A percentile compares a stretch with the other conserved stretches of the same genome.
phyloP scores from a whole-genome alignment of 2,329 filamentous ascomycete genomes.

The Magnaporthales sp. region DNA sequence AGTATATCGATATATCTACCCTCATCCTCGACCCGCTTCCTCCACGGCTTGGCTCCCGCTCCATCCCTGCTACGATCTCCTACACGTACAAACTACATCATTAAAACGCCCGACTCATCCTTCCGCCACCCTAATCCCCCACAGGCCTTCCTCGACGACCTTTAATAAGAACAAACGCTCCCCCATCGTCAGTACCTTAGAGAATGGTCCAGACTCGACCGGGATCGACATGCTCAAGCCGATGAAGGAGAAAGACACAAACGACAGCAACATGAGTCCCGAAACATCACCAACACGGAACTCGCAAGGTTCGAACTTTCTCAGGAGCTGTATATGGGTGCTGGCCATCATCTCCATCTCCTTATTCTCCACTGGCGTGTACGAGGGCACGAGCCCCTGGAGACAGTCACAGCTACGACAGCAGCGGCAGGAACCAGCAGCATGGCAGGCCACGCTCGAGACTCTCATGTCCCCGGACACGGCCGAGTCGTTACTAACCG shows the following conservation, averaged over 20 bases:
- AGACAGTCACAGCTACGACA: background rate
- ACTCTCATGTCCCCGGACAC: constrained; percentile 1
- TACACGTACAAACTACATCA: background rate
- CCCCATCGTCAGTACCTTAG: background rate
- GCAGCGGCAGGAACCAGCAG: background rate
- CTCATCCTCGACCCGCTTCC: background rate
- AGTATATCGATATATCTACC: background rate
- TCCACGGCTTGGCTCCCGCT: background rate
- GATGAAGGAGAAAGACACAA: background rate
- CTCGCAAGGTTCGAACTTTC: background rate
- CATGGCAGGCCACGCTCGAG: constrained; percentile 1
- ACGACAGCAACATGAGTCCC: background rate
- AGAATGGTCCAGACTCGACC: background rate
- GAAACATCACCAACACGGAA: background rate
- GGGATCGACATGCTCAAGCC: background rate
- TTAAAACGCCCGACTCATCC: background rate
- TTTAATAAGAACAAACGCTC: background rate
- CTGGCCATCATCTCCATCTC: constrained; percentile 1
- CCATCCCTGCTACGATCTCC: background rate
- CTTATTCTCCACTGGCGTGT: background rate
- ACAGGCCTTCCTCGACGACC: background rate
- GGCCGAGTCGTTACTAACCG: constrained; percentile 1
- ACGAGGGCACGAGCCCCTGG: background rate
- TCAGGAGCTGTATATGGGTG: background rate
- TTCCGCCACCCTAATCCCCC: background rate